Evolutionary conservation across 352 stramenopile genomes (phyloP), one percentile per base, ranked within the genome.

Genomic region (Globisporangium spiculum): DNA sequence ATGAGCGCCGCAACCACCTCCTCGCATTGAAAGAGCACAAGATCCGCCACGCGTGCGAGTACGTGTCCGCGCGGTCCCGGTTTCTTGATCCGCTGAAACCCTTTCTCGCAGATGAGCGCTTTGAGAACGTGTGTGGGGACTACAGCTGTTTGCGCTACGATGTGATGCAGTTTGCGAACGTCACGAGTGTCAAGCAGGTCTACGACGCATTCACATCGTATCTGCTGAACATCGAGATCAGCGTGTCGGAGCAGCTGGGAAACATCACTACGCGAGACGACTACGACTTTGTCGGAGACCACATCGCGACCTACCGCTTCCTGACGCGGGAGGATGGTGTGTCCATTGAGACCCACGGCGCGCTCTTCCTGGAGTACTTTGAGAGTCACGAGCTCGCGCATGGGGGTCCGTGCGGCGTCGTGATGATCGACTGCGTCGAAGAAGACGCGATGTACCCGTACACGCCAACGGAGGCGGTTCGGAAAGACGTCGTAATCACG

Each of bases 121-220:
- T 85, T 60, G 68, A 83, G 59, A 80, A 72, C 22, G 75, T 78
- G 12, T 32, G 27, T 10, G 79, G 78, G 3, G 76, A 88, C 44
- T 83, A 74, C 32, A 84, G 76, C 64, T 78, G 68, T 12, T 62
- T 78, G 14, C 72, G 76, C 27, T 88, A 85, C 63, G 70, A 85
- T 27, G 68, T 78, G 64, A 71, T 70, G 2, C 78, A 73, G 12
- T 79, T 83, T n/a, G 67, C 73, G 41, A 56, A 68, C 27, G 57
- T 76, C 41, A 44, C 26, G 12, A 74, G 65, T 34, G 76, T 78
- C 14, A 67, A 71, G 46, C 69, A 76, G 24, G 76, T 81, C 52
- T 83, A 77, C 32, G 76, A 81, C 59, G 72, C 73, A 52, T 48
- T 81, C 34, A 59, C 73, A 16, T 66, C 72, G 54, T 77, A 75